Base-by-base conservation (phyloP, 176 grass and related monocot species). In the Pharus latifolius region DNA sequence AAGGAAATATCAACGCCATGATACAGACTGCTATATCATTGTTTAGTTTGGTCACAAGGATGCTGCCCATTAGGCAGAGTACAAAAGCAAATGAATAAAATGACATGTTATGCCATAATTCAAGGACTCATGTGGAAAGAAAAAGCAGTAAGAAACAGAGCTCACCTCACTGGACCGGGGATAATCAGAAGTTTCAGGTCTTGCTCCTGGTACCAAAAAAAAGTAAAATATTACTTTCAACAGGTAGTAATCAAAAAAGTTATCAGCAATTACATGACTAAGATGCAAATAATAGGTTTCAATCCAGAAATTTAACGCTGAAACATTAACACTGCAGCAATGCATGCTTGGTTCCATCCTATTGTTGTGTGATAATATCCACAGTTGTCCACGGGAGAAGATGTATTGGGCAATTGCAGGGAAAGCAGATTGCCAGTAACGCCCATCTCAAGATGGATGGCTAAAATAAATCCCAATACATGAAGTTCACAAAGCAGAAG, bases 151-250 rank as follows among this genome's bases (percentile, higher is more conserved):
- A 63, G 61, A 42, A 74, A 79, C 30, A 41, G 57, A 88, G 15
- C 43, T 63, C 84, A 95, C 96, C 90, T 95, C 96, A 55, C 76
- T 99, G 48, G 84, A 85, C 37, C 72, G 82, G 23, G 76, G 82
- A 72, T 79, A 90, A 22, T 78, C 73, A 46, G 73, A 84, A 71
- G 84, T 81, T 54, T 94, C 95, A 37, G 79, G 84, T 69, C 73
- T 99, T 18, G 75, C 85, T 86, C 90, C 95, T 99, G 49, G 49
- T 69, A 18, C 56, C 53, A 56, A 60, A 35, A 41, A 88, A 67
- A 70, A 77, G 18, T 32, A 83, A n/a, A 83, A 56, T 3, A 42
- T 85, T 73, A 85, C 42, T 69, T n/a, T 41, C 44, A 80, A 28
- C 48, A 70, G 24, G 23, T 48, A 68, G 22, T 25, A 28, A 47